A percentile compares a stretch with the other conserved stretches of the same genome.
phyloP scores from a whole-genome alignment of 257 asterid genomes.

The Osmanthus fragrans region DNA sequence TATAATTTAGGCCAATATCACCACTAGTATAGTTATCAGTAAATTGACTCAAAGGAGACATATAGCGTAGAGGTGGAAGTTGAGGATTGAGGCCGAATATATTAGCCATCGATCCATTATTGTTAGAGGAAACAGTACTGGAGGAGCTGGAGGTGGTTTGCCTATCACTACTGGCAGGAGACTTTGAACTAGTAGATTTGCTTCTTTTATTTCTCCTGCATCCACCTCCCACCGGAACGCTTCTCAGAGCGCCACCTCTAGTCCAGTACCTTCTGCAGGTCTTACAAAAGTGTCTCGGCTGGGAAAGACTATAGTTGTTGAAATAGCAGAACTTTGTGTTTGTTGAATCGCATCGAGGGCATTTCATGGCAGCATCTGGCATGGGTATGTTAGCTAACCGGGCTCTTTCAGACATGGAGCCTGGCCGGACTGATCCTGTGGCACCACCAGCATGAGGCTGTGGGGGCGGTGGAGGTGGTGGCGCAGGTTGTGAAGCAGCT shows the following conservation, averaged over 20 bases:
- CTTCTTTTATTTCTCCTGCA: conserved; percentile 78
- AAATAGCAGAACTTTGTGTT: conserved; percentile 92
- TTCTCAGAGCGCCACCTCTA: conserved; percentile 82
- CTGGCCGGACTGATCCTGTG: conserved; percentile 67
- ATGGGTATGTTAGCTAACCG: conserved; percentile 81
- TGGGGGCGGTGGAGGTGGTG: conserved; percentile 41
- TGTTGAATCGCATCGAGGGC: conserved; percentile 91
- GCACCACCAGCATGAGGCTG: conserved; percentile 52
- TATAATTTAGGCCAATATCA: conserved; percentile 46
- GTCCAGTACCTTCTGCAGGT: conserved; percentile 94
- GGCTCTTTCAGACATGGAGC: conserved; percentile 90
- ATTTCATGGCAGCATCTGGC: conserved; percentile 75
- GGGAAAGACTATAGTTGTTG: conserved; percentile 88
- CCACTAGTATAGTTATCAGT: conserved; percentile 40
- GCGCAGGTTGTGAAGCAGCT: conserved; percentile 22
- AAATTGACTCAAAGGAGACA: conserved; percentile 68
- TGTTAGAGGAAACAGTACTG: conserved; percentile 43
- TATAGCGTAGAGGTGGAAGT: conserved; percentile 54
- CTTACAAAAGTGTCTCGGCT: conserved; percentile 97
- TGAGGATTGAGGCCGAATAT: conserved; percentile 51
- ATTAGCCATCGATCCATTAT: conserved; percentile 20
- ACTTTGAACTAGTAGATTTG: conserved; percentile 57
- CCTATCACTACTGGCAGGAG: conserved; percentile 59
- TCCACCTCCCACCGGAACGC: conserved; percentile 92
- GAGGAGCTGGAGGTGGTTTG: conserved; percentile 55